These are phyloP conservation scores for Scedosporium boydii DNA, from an alignment of 2,329 filamentous ascomycete genomes.

Conservation along the genomic window DNA sequence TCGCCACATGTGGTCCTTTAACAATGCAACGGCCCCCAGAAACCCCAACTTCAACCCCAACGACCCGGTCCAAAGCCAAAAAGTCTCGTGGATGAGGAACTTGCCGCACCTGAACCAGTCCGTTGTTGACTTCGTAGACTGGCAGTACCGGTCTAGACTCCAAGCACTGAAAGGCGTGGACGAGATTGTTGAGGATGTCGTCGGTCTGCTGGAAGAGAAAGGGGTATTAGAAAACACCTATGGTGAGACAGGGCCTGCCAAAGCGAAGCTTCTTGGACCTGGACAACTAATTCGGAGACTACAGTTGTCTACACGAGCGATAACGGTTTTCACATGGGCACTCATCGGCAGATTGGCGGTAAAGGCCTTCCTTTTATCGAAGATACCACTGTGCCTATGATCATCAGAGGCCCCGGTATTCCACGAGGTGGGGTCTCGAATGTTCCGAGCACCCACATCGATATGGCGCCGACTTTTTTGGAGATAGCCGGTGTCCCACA, in stretches of 20 bases:
- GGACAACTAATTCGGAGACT: not conserved
- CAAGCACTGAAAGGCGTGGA: conserved; percentile 45
- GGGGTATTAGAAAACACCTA: conserved; percentile 54
- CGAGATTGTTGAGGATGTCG: conserved; percentile 39
- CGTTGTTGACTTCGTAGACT: no score
- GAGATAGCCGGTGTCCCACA: conserved; percentile 10
- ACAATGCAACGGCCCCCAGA: no score
- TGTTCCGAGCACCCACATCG: conserved; percentile 50
- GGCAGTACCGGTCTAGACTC: conserved; percentile 35
- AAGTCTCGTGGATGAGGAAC: no score
- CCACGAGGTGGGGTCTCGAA: conserved; percentile 26
- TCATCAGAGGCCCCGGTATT: conserved; percentile 46
- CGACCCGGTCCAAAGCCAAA: no score
- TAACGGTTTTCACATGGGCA: conserved; percentile 52
- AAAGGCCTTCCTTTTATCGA: conserved; percentile 51
- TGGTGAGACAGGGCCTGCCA: not conserved
- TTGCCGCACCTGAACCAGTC: no score
- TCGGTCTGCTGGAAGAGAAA: conserved; percentile 29
- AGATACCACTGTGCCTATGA: conserved; percentile 49
- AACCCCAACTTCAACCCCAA: no score
- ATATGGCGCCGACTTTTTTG: conserved; percentile 53
- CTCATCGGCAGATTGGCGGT: conserved; percentile 47
- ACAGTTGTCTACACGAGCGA: conserved; percentile 48
- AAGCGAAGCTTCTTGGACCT: not conserved
- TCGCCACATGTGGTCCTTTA: no score